Percentiles rank a stretch among this genome's conserved stretches.
phyloP scores from a whole-genome alignment of 2,329 filamentous ascomycete species.

The Apiospora arundinis region DNA sequence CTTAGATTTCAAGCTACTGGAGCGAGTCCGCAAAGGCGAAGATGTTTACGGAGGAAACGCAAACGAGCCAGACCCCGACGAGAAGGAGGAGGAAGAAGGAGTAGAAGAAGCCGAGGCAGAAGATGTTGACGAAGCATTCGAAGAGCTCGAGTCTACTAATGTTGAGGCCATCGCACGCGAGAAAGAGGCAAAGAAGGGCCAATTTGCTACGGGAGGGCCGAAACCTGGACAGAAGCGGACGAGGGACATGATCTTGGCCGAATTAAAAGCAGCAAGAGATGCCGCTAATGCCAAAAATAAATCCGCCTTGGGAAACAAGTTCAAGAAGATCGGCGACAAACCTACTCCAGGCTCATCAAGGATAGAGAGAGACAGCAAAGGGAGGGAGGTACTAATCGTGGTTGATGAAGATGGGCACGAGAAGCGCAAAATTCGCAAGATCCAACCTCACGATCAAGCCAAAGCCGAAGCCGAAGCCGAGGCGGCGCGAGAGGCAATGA shows the following conservation, averaged over 20 bases:
- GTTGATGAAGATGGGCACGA: slow-evolving; percentile 71
- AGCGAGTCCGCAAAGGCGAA: slow-evolving; percentile 72
- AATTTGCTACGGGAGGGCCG: slow-evolving; percentile 59
- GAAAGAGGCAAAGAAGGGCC: slow-evolving; percentile 64
- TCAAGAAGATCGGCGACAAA: slow-evolving; percentile 68
- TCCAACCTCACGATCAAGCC: slow-evolving; percentile 44
- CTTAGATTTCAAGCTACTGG: slow-evolving; percentile 81
- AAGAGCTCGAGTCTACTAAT: slow-evolving; percentile 61
- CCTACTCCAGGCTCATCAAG: slow-evolving; percentile 54
- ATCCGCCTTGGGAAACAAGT: slow-evolving; percentile 61
- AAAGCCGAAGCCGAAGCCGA: slow-evolving; percentile 38
- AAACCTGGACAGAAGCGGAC: slow-evolving; percentile 66
- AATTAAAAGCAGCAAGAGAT: slow-evolving; percentile 67
- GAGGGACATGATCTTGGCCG: slow-evolving; percentile 70
- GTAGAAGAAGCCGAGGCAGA: slow-evolving; percentile 38
- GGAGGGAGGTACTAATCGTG: slow-evolving; percentile 69
- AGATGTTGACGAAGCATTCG: slow-evolving; percentile 72
- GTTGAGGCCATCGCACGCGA: slow-evolving; percentile 60
- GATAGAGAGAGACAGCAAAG: slow-evolving; percentile 66
- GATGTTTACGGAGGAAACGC: slow-evolving; percentile 60
- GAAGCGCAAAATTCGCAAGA: slow-evolving; percentile 67
- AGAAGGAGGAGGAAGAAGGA: slow-evolving; percentile 40
- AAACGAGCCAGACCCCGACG: slow-evolving; percentile 29
- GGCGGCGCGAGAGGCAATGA: slow-evolving; percentile 48
- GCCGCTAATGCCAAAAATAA: slow-evolving; percentile 63